phyloP scores from a whole-genome alignment of 2,329 filamentous ascomycete genomes.

The Microthyrium microscopicum region DNA sequence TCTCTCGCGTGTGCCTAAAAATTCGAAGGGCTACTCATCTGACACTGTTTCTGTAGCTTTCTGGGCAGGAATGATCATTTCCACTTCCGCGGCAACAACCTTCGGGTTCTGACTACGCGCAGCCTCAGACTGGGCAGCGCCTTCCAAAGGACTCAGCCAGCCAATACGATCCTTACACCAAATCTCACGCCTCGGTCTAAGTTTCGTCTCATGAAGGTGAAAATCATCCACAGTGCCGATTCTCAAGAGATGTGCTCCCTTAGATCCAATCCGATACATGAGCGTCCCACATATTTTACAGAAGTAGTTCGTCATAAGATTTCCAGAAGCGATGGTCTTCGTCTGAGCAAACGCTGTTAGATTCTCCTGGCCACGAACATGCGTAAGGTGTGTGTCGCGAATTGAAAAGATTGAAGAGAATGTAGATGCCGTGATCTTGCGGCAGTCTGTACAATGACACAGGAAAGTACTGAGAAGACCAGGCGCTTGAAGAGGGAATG shows the following conservation, averaged over 20 bases:
- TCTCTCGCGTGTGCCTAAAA: too few relatives aligned
- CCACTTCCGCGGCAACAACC: too few relatives aligned
- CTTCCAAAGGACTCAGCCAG: too few relatives aligned
- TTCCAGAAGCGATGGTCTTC: slow-evolving; percentile 23
- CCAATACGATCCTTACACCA: slow-evolving; percentile 34
- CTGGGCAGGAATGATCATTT: too few relatives aligned
- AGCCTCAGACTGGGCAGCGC: too few relatives aligned
- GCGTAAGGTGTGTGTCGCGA: slow-evolving; percentile 27
- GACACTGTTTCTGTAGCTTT: too few relatives aligned
- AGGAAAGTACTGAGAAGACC: slow-evolving; percentile 36
- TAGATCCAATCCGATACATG: slow-evolving; percentile 38
- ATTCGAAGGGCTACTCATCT: too few relatives aligned
- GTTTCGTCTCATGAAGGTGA: slow-evolving; percentile 35
- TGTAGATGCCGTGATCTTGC: slow-evolving; percentile 44
- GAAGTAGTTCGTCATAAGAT: slow-evolving; percentile 45
- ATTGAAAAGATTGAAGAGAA: slow-evolving; percentile 41
- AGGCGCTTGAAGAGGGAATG: slow-evolving; percentile 25
- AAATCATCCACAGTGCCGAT: slow-evolving; percentile 49
- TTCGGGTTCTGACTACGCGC: too few relatives aligned
- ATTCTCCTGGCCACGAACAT: slow-evolving; percentile 34
- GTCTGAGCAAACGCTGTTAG: slow-evolving; percentile 30
- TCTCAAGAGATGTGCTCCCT: slow-evolving; percentile 32
- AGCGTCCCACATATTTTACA: slow-evolving; percentile 42
- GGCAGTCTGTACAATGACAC: slow-evolving; percentile 46
- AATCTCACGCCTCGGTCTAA: slow-evolving; percentile 37